These are phyloP conservation scores for Stachybotrys chartarum DNA, from an alignment of 2,329 filamentous ascomycete genomes.

Conservation along the genomic window DNA sequence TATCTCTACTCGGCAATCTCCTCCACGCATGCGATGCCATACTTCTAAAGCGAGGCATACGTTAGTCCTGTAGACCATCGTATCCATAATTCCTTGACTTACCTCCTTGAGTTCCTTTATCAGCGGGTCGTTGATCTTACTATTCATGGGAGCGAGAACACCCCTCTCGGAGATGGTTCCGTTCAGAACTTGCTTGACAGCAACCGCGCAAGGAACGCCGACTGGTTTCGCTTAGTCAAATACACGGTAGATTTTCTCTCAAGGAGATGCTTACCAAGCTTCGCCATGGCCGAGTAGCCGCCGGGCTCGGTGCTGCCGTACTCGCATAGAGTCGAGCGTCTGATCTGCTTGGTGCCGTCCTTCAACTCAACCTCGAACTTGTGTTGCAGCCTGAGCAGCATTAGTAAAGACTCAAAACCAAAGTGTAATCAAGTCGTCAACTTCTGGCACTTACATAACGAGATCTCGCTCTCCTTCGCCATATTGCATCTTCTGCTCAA, in stretches of 20 bases:
- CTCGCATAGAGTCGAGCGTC: slow-evolving; percentile 72
- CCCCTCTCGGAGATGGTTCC: slow-evolving; percentile 64
- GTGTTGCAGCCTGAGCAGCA: slow-evolving; percentile 50
- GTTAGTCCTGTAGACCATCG: not conserved
- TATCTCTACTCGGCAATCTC: not conserved
- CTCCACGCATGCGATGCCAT: not conserved
- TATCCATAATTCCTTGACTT: not conserved
- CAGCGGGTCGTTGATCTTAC: slow-evolving; percentile 62
- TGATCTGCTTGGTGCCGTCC: slow-evolving; percentile 68
- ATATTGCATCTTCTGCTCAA: slow-evolving; percentile 90
- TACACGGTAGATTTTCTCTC: not conserved
- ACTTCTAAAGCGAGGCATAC: not conserved
- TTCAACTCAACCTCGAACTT: slow-evolving; percentile 78
- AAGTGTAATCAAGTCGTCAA: not conserved
- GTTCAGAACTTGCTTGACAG: slow-evolving; percentile 69
- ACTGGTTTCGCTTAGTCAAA: slow-evolving; percentile 23
- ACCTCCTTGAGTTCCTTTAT: slow-evolving; percentile 67
- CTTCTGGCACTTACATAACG: slow-evolving; percentile 40
- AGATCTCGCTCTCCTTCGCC: slow-evolving; percentile 77
- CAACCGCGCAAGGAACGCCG: slow-evolving; percentile 57
- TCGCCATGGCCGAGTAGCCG: slow-evolving; percentile 72
- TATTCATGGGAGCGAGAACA: slow-evolving; percentile 67
- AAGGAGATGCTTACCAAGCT: slow-evolving; percentile 38
- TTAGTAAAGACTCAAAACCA: not conserved
- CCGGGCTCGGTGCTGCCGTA: slow-evolving; percentile 60